Conservation (phyloP, 2,329 filamentous ascomycete genomes). For the Trichoderma aggressivum region DNA sequence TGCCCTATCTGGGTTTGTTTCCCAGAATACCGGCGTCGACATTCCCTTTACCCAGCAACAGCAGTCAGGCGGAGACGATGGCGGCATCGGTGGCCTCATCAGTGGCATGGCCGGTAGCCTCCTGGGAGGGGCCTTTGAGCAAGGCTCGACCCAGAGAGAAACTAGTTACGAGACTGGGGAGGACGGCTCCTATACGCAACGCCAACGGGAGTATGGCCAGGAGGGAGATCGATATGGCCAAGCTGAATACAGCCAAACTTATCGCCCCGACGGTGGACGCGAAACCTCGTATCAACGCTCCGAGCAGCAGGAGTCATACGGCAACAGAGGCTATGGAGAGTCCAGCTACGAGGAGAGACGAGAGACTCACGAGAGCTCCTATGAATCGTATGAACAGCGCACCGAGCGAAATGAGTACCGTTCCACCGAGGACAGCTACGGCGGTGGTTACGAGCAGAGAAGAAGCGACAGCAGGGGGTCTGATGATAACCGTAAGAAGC, state of each 20-base stretch:
- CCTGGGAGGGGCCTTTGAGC: slow-evolving; percentile 58
- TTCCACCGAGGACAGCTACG: slow-evolving; percentile 29
- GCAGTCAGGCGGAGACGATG: slow-evolving; percentile 56
- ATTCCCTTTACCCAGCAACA: slow-evolving; percentile 32
- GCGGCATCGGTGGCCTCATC: slow-evolving; percentile 66
- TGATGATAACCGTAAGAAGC: slow-evolving; percentile 21
- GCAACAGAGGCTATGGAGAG: slow-evolving; percentile 39
- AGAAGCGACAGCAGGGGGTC: slow-evolving; percentile 25
- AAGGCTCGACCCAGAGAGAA: slow-evolving; percentile 53
- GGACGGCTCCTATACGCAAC: slow-evolving; percentile 60
- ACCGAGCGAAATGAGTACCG: slow-evolving; percentile 52
- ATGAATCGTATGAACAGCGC: slow-evolving; percentile 57
- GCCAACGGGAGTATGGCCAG: slow-evolving; percentile 59
- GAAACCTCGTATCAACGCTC: slow-evolving; percentile 60
- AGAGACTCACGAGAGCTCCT: slow-evolving; percentile 49
- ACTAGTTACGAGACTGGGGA: slow-evolving; percentile 51
- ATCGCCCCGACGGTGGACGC: slow-evolving; percentile 55
- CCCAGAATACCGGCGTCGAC: slow-evolving; percentile 45
- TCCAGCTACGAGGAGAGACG: slow-evolving; percentile 58
- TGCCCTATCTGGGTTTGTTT: slow-evolving; percentile 45
- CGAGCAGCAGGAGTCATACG: slow-evolving; percentile 51
- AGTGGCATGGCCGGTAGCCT: slow-evolving; percentile 62
- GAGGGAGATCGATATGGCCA: slow-evolving; percentile 57
- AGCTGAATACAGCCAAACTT: slow-evolving; percentile 57
- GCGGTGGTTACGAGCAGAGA: slow-evolving; percentile 25